These are phyloP conservation scores for Pseudoneurospora amorphoporcata DNA, from an alignment of 495 filamentous ascomycete species.

Conservation along the genomic window DNA sequence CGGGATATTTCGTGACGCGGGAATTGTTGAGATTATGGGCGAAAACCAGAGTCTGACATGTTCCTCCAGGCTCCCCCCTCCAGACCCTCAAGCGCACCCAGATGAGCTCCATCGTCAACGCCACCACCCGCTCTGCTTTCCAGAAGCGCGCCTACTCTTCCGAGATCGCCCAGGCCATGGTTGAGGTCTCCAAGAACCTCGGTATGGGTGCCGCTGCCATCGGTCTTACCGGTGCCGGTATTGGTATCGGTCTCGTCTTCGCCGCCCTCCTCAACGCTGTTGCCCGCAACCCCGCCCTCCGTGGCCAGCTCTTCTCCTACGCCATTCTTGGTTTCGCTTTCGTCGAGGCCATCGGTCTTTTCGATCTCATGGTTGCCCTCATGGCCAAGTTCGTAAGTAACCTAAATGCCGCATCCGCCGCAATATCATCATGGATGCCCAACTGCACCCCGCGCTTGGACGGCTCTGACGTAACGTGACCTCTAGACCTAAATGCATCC, in stretches of 20 bases:
- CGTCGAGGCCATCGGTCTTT: conserved; percentile 87
- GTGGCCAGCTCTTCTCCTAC: conserved; percentile 86
- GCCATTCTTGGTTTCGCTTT: conserved; percentile 91
- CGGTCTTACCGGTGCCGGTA: conserved; percentile 83
- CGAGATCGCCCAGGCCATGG: conserved; percentile 75
- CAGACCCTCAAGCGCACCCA: conserved; percentile 61
- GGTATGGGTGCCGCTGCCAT: conserved; percentile 81
- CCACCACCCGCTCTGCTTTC: conserved; percentile 56
- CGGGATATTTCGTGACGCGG: not conserved
- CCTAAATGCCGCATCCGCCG: not conserved
- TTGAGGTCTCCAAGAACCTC: conserved; percentile 78
- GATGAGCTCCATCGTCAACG: conserved; percentile 51
- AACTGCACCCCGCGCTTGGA: not conserved
- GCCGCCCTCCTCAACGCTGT: conserved; percentile 71
- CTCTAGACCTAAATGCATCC: conserved; percentile 20
- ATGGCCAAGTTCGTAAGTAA: conserved; percentile 64
- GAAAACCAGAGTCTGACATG: conserved; percentile 18
- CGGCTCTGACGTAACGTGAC: conserved; percentile 1
- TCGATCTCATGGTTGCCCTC: conserved; percentile 88
- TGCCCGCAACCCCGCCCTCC: conserved; percentile 81
- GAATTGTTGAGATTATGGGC: not conserved
- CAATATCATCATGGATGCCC: not conserved
- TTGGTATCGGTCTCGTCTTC: conserved; percentile 90
- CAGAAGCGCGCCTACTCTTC: conserved; percentile 61
- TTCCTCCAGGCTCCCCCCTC: conserved; percentile 32